A percentile compares a stretch with the other conserved stretches of the same genome.
Evolutionary conservation across 768 basidiomycete genomes (phyloP).

Genomic region (Multifurca ochricompacta): DNA sequence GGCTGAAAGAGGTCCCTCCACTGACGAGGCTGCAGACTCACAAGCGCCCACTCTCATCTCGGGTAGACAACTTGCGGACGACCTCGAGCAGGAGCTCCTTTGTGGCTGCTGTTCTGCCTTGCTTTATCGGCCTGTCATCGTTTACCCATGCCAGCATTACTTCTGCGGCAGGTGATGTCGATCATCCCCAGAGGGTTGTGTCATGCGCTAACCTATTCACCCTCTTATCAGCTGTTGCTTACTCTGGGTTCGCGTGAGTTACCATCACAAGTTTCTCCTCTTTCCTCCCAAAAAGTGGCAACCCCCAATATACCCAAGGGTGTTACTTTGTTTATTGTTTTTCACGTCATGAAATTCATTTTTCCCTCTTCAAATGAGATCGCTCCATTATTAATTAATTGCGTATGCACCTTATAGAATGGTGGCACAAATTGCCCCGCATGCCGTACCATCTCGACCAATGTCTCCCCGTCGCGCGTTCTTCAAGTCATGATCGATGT

Average conservation of each 20-base stretch:
- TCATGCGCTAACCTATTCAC: neutral
- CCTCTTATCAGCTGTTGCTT: slow-evolving; percentile 54
- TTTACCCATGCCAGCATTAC: slow-evolving; percentile 83
- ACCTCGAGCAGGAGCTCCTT: slow-evolving; percentile 66
- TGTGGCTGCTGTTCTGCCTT: slow-evolving; percentile 83
- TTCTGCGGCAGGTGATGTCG: slow-evolving; percentile 74
- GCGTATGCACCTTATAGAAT: slow-evolving; percentile 43
- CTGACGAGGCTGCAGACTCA: slow-evolving; percentile 3
- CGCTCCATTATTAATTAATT: neutral
- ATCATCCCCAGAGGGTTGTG: neutral
- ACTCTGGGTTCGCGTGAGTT: slow-evolving; percentile 77
- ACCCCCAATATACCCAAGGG: too few species aligned
- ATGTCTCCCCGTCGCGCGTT: slow-evolving; percentile 64
- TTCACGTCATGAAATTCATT: neutral
- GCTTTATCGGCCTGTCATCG: slow-evolving; percentile 74
- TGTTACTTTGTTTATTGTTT: too few species aligned
- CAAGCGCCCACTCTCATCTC: slow-evolving; percentile 16
- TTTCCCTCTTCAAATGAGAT: neutral
- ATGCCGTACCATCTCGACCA: slow-evolving; percentile 62
- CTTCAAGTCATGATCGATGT: slow-evolving; percentile 67
- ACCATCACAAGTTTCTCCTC: slow-evolving; percentile 14
- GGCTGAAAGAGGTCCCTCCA: slow-evolving; percentile 19
- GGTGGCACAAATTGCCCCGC: slow-evolving; percentile 80
- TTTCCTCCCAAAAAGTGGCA: neutral
- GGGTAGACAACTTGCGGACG: slow-evolving; percentile 42